These are phyloP conservation scores for Triticum turgidum DNA, from an alignment of 176 grass and related monocot species.

Conservation along the genomic window DNA sequence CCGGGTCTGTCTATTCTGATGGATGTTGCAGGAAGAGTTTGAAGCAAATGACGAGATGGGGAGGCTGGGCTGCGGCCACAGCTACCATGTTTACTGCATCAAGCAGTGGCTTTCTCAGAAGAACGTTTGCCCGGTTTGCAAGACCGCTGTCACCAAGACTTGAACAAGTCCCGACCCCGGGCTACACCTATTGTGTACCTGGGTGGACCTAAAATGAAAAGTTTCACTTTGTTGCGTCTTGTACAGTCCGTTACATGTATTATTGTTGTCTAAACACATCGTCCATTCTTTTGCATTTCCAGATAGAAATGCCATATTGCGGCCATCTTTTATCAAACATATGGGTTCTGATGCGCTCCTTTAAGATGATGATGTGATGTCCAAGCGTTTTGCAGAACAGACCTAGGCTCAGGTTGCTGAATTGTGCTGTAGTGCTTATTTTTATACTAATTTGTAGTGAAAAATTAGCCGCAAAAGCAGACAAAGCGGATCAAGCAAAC, in stretches of 20 bases:
- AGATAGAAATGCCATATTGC: constrained; percentile 44
- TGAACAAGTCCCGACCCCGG: constrained; percentile 22
- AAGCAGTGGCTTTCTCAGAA: constrained; percentile 97
- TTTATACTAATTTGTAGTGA: neutral
- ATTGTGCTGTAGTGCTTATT: neutral
- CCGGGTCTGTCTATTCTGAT: neutral
- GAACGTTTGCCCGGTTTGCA: constrained; percentile 96
- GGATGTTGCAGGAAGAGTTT: constrained; percentile 74
- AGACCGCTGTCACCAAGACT: constrained; percentile 74
- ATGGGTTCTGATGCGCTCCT: neutral
- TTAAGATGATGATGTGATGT: constrained; percentile 2
- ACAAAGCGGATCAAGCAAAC: neutral
- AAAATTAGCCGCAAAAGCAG: neutral
- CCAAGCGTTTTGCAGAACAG: neutral
- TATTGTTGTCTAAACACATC: constrained; percentile 38
- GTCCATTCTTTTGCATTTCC: constrained; percentile 47
- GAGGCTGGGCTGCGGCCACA: constrained; percentile 81
- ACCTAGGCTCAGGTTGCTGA: neutral
- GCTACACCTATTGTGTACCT: neutral
- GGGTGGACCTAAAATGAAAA: neutral
- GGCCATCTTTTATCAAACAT: constrained; percentile 18
- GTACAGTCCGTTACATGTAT: constrained; percentile 40
- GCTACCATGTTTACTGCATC: constrained; percentile 92
- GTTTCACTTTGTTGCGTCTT: constrained; percentile 17
- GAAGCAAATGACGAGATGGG: constrained; percentile 85